Conservation (phyloP, 805 yeast genomes). For the Torulaspora franciscae region DNA sequence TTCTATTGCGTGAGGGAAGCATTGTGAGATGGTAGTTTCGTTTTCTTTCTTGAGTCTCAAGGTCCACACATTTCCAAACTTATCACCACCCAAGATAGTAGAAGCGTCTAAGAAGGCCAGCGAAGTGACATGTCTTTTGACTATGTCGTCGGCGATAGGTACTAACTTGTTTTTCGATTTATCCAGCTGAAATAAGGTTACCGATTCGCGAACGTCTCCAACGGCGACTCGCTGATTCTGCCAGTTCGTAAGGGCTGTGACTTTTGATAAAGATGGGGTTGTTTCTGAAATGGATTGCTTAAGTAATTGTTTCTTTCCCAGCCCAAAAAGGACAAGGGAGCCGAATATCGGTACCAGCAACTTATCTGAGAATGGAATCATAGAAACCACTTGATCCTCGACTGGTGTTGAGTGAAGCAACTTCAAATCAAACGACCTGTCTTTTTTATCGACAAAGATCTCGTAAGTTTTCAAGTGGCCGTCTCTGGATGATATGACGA, state of each 20-base stretch:
- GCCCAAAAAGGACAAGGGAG: constrained; percentile 54
- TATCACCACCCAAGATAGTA: constrained; percentile 80
- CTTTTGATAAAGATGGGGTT: constrained; percentile 43
- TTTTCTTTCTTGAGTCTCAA: constrained; percentile 54
- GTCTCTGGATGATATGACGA: constrained; percentile 44
- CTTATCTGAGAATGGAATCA: constrained; percentile 54
- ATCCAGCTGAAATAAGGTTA: constrained; percentile 53
- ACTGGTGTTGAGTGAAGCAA: constrained; percentile 59
- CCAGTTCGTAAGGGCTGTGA: constrained; percentile 47
- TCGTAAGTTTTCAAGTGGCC: constrained; percentile 19
- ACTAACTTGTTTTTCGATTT: constrained; percentile 46
- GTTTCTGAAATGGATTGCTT: constrained; percentile 50
- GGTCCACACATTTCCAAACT: constrained; percentile 74
- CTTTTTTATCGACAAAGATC: constrained; percentile 21
- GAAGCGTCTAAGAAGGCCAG: constrained; percentile 61
- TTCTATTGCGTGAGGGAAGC: constrained; percentile 8
- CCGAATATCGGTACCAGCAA: constrained; percentile 56
- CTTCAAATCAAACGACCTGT: constrained; percentile 34
- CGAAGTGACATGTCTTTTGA: constrained; percentile 62
- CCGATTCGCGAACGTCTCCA: constrained; percentile 69
- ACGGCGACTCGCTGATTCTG: constrained; percentile 58
- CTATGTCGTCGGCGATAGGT: constrained; percentile 64
- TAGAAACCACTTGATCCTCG: constrained; percentile 43
- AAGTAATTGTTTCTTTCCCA: constrained; percentile 77
- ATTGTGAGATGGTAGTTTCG: constrained; percentile 29